Base-by-base conservation (phyloP, 352 stramenopile genomes). In the Pythium graminicola region DNA sequence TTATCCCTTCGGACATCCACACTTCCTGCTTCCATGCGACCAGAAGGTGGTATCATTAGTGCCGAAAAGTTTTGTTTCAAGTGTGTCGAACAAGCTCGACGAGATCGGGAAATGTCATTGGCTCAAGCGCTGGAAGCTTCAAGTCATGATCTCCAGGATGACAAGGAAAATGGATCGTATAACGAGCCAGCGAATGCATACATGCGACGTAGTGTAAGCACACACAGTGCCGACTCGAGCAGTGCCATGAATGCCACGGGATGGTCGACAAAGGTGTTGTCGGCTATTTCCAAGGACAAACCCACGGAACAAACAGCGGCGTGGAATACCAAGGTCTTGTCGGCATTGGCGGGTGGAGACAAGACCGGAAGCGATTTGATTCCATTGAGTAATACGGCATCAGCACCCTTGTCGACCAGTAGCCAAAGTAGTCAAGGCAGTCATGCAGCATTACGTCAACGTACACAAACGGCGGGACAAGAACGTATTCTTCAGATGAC, bases 31-130 rank as follows among this genome's bases (percentile, higher is more conserved):
- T 62, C 58, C 0, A 69, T 87, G 68, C 68, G 78, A 4, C 76
- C 78, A 7, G 76, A 88, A 23, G 68, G 70, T 4, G 73, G 70
- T 17, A 75, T 86, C 41, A 77, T 81, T 20, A 82, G 71, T 46
- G 55, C 77, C n/a, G 79, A 91, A 53, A 91, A 89, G 49, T 91
- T 91, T 32, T 91, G 80, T 46, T 67, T 87, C 56, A 79, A 82
- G 63, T 91, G 80, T 62, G 73, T 91, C 45, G 81, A 87, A 49
- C 76, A 85, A 52, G 67, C 65, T 2, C 72, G 79, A 11, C 65
- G 74, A n/a, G 70, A 85, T 17, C 73, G 76, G 27, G 51, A 36
- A 17, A 48, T 62, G 39, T 57, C 47, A 19, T 24, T 46, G 17
- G 41, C 49, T 16, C 39, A 58, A 5, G 50, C 50, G 24, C 43